These are phyloP conservation scores for Heracleum sosnowskyi DNA, from an alignment of 129 eudicot genomes.

Conservation along the genomic window DNA sequence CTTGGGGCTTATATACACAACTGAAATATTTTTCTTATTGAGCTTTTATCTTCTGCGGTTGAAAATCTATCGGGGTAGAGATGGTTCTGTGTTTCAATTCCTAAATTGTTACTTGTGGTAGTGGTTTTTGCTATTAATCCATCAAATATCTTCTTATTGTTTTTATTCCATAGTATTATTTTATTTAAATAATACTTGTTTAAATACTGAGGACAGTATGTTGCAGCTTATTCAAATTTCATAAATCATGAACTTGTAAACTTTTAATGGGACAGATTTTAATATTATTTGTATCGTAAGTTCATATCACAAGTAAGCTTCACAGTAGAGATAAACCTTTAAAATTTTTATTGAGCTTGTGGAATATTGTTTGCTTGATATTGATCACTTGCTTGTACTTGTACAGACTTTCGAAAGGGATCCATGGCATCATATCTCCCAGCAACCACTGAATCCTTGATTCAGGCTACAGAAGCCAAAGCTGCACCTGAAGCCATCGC, in stretches of 20 bases:
- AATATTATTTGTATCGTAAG: background rate
- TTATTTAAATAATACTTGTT: too few species aligned
- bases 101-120: too few species aligned
- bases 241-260: background rate
- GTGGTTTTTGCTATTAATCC: too few species aligned
- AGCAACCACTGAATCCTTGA: slow-evolving; percentile 32
- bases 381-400: background rate
- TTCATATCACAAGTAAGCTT: background rate
- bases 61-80: too few species aligned
- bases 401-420: slow-evolving; percentile 2
- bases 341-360: background rate
- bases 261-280: background rate
- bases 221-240: too few species aligned
- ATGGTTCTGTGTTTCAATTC: too few species aligned
- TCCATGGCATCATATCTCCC: slow-evolving; percentile 38
- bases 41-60: too few species aligned
- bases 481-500: slow-evolving; percentile 27
- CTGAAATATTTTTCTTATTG: too few species aligned
- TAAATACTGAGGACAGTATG: too few species aligned
- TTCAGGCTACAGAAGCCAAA: slow-evolving; percentile 32
- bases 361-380: background rate
- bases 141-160: too few species aligned
- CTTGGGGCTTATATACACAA: too few species aligned
- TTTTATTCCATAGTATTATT: too few species aligned
- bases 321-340: background rate